phyloP scores from a whole-genome alignment of 116 monocot genomes.

The Trichopus zeylanicus region DNA sequence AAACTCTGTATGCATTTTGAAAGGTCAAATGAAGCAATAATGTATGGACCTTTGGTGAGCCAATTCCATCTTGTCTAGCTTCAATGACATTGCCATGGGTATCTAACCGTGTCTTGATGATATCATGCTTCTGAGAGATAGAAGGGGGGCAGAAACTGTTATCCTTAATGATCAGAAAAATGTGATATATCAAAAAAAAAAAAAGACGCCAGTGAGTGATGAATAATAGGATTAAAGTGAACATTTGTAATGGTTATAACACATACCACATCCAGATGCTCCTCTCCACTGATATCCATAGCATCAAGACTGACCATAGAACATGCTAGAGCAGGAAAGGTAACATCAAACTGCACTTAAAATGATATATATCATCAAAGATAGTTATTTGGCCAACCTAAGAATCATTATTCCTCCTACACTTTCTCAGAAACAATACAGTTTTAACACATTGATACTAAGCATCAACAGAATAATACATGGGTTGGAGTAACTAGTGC shows the following conservation, averaged over 20 bases:
- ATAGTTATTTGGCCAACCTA: constrained; percentile 3
- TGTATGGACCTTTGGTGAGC: constrained; percentile 56
- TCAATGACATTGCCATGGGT: constrained; percentile 75
- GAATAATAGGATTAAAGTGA: background rate
- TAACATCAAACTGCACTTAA: constrained; percentile 87
- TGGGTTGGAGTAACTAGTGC: no score
- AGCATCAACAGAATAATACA: no score
- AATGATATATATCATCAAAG: background rate
- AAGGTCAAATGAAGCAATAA: background rate
- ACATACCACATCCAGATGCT: constrained; percentile 95
- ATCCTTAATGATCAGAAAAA: constrained; percentile 1
- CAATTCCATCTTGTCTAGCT: constrained; percentile 85
- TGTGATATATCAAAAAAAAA: no score
- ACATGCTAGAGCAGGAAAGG: constrained; percentile 84
- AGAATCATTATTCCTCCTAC: no score
- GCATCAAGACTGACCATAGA: constrained; percentile 82
- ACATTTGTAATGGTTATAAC: no score
- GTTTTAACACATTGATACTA: no score
- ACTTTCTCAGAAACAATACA: no score
- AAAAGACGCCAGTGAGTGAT: background rate
- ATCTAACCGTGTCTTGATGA: constrained; percentile 86
- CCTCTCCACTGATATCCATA: constrained; percentile 93
- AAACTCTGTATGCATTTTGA: background rate
- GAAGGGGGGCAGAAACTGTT: constrained; percentile 4
- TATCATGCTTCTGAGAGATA: constrained; percentile 67